Conservation (phyloP, 2,329 filamentous ascomycete genomes). For the Xylariaceae sp. region DNA sequence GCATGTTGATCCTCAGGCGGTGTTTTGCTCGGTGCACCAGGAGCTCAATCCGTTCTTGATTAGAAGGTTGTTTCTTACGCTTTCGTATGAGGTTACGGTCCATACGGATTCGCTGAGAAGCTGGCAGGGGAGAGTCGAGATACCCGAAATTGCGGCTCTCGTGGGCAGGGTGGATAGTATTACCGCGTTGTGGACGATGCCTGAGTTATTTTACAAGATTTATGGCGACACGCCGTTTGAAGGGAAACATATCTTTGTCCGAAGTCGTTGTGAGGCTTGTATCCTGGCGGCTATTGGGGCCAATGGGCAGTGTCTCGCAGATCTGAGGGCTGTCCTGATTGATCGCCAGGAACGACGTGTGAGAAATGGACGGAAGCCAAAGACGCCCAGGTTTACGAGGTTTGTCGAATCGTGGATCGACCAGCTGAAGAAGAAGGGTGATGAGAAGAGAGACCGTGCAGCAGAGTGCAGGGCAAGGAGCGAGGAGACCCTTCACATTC, state of each 20-base stretch:
- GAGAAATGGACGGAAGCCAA: slow-evolving; percentile 1
- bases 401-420: slow-evolving; percentile 46
- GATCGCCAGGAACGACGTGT: slow-evolving; percentile 34
- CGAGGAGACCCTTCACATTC: slow-evolving; percentile 16
- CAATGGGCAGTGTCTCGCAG: slow-evolving; percentile 39
- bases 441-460: slow-evolving; percentile 11
- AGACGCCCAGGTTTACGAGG: slow-evolving; percentile 36
- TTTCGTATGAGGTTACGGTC: slow-evolving; percentile 42
- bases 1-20: slow-evolving; percentile 30
- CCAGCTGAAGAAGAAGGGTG: slow-evolving; percentile 23
- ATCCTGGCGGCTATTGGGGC: slow-evolving; percentile 49
- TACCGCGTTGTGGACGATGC: slow-evolving; percentile 39
- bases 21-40: slow-evolving; percentile 42
- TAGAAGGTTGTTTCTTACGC: slow-evolving; percentile 40
- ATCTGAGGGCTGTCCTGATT: slow-evolving; percentile 44
- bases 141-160: slow-evolving; percentile 26
- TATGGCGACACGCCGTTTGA: slow-evolving; percentile 35
- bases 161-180: slow-evolving; percentile 34
- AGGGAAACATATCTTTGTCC: slow-evolving; percentile 27
- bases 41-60: slow-evolving; percentile 43
- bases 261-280: slow-evolving; percentile 50
- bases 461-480: slow-evolving; percentile 21
- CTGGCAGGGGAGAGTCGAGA: slow-evolving; percentile 20
- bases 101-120: slow-evolving; percentile 27
- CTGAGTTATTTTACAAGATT: slow-evolving; percentile 33